Conservation (phyloP, 2,329 filamentous ascomycete species). For the Graphilbum ipis-grandicollis region DNA sequence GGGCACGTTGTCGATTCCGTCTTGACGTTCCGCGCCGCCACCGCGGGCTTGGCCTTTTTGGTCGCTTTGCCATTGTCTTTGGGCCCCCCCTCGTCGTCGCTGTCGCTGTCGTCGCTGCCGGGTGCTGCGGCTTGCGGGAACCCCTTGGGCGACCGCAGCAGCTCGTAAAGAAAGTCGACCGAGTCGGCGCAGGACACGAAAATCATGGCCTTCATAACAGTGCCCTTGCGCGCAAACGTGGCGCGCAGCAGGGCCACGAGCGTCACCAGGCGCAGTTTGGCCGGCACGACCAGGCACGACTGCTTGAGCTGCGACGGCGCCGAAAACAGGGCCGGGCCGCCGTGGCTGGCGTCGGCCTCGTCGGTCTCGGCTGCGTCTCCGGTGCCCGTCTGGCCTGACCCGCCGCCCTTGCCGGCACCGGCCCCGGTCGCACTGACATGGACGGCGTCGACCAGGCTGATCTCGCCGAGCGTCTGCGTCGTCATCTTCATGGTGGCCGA, state of each 20-base stretch:
- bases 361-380: neutral
- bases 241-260: conserved; percentile 71
- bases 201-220: conserved; percentile 90
- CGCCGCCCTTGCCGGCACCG: no score
- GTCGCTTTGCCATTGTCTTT: neutral
- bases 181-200: conserved; percentile 96
- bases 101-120: no score
- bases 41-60: neutral
- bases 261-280: conserved; percentile 81
- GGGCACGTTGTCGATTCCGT: conserved; percentile 38
- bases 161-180: conserved; percentile 88
- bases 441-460: conserved; percentile 82
- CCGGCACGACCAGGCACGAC: conserved; percentile 69
- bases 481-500: conserved; percentile 98
- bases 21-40: no score
- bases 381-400: neutral
- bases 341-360: conserved; percentile 9
- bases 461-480: conserved; percentile 82
- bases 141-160: conserved; percentile 36
- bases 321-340: conserved; percentile 42
- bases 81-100: no score
- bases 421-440: conserved; percentile 57
- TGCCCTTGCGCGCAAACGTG: conserved; percentile 72
- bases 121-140: no score
- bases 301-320: conserved; percentile 91